Evolutionary conservation across 768 basidiomycete species (phyloP).

Genomic region (Boletus barrowsii): DNA sequence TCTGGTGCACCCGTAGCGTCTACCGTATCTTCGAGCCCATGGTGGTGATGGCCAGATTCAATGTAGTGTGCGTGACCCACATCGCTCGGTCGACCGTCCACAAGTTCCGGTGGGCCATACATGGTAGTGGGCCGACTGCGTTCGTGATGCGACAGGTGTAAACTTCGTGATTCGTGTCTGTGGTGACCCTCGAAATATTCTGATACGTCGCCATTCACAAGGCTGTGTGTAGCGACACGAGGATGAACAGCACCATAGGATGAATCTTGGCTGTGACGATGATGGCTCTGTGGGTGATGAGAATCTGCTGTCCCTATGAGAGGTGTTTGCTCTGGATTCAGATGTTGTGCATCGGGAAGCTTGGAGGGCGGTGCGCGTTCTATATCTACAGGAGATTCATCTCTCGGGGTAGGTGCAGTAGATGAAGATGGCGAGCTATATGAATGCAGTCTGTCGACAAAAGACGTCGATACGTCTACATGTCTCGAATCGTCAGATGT

Average conservation of each 20-base stretch:
- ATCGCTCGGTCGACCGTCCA: neutral
- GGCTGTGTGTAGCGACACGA: neutral
- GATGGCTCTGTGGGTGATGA: neutral
- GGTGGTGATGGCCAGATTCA: slow-evolving; percentile 6
- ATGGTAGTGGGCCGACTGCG: slow-evolving; percentile 20
- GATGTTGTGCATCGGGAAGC: neutral
- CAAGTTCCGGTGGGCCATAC: slow-evolving; percentile 18
- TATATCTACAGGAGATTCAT: slow-evolving; percentile 15
- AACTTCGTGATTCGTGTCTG: slow-evolving; percentile 29
- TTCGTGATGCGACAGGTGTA: slow-evolving; percentile 31
- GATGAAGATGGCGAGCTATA: slow-evolving; percentile 52
- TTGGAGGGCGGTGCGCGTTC: slow-evolving; percentile 6
- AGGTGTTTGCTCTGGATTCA: slow-evolving; percentile 17
- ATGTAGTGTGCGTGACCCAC: slow-evolving; percentile 2
- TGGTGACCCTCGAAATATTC: slow-evolving; percentile 35
- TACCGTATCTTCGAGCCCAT: slow-evolving; percentile 5
- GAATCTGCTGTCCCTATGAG: slow-evolving; percentile 10
- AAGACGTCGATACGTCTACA: slow-evolving; percentile 72
- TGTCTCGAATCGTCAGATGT: neutral
- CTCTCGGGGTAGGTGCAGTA: slow-evolving; percentile 27
- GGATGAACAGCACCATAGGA: slow-evolving; percentile 22
- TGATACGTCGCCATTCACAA: neutral
- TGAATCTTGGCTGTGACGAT: neutral
- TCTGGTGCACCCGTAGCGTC: neutral
- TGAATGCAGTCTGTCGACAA: slow-evolving; percentile 67